phyloP scores from a whole-genome alignment of 2,329 filamentous ascomycete species.

The Fusarium chaquense region DNA sequence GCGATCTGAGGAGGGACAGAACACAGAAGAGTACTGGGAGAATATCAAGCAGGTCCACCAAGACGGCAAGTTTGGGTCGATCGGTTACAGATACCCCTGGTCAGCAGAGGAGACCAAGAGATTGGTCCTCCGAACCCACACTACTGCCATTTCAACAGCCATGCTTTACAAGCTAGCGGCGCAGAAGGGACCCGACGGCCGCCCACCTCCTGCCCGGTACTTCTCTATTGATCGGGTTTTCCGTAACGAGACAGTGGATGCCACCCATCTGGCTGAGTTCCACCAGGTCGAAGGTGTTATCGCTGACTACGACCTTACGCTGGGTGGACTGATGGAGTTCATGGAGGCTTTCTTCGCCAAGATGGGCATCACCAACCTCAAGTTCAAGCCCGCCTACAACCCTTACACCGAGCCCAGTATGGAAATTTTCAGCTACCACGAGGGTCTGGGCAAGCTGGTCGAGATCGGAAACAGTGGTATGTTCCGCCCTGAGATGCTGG shows the following conservation, averaged over 20 bases:
- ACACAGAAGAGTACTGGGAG: slow-evolving; percentile 89
- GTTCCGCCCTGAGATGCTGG: slow-evolving; percentile 98
- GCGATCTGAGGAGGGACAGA: slow-evolving; percentile 66
- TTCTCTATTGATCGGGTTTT: slow-evolving; percentile 99
- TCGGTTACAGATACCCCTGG: slow-evolving; percentile 97
- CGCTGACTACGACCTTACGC: slow-evolving; percentile 91
- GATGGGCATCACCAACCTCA: slow-evolving; percentile 87
- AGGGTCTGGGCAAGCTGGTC: slow-evolving; percentile 88
- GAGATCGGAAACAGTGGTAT: slow-evolving; percentile 99
- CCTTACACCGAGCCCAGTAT: slow-evolving; percentile 95
- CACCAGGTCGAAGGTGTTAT: slow-evolving; percentile 99
- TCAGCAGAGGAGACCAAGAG: slow-evolving; percentile 85
- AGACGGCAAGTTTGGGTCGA: slow-evolving; percentile 91
- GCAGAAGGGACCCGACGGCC: slow-evolving; percentile 78
- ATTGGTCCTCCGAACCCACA: slow-evolving; percentile 94
- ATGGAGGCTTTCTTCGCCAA: slow-evolving; percentile 96
- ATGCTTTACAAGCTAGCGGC: slow-evolving; percentile 91
- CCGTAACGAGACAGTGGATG: slow-evolving; percentile 96
- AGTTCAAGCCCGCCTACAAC: slow-evolving; percentile 98
- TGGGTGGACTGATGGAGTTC: slow-evolving; percentile 92
- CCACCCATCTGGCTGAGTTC: slow-evolving; percentile 97
- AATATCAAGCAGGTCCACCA: slow-evolving; percentile 90
- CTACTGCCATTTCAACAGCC: slow-evolving; percentile 89
- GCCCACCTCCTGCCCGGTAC: slow-evolving; percentile 81
- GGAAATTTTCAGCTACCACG: slow-evolving; percentile 98